A percentile compares a stretch with the other conserved stretches of the same genome.
Evolutionary conservation across 2,329 filamentous ascomycete genomes (phyloP).

Genomic region (Colletotrichum cuscutae): DNA sequence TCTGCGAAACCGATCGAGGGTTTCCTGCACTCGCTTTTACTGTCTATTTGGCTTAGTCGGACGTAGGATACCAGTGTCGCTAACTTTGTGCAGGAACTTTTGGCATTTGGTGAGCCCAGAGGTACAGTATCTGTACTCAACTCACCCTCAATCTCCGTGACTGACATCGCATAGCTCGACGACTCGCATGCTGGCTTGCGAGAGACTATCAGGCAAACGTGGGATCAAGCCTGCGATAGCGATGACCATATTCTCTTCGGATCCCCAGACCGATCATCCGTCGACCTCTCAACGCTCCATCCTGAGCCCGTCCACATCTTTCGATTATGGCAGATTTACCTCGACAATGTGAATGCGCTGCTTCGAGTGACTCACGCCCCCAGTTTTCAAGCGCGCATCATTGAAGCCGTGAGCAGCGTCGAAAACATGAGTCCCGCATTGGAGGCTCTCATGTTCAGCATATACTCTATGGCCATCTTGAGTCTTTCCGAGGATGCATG

Average conservation of each 20-base stretch:
- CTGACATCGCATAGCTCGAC: neutral
- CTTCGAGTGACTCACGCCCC: neutral
- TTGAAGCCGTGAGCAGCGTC: neutral
- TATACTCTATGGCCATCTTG: neutral
- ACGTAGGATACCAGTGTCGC: neutral
- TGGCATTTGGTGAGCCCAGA: neutral
- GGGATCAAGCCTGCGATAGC: neutral
- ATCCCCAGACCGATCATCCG: neutral
- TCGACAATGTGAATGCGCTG: neutral
- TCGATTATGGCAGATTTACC: neutral
- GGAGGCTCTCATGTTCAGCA: neutral
- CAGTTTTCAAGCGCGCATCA: neutral
- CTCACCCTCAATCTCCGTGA: neutral
- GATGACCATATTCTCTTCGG: neutral
- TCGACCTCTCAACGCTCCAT: neutral
- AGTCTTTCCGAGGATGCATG: neutral
- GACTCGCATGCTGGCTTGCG: neutral
- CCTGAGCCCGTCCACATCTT: neutral
- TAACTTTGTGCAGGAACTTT: neutral
- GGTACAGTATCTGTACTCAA: neutral
- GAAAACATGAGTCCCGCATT: neutral
- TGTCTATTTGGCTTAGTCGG: neutral
- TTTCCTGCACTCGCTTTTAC: neutral
- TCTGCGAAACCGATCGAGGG: neutral
- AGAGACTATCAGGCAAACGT: neutral